A percentile compares a stretch with the other conserved stretches of the same genome.
Conservation (phyloP, 2,329 filamentous ascomycete species). For the Alternaria gaisen region DNA sequence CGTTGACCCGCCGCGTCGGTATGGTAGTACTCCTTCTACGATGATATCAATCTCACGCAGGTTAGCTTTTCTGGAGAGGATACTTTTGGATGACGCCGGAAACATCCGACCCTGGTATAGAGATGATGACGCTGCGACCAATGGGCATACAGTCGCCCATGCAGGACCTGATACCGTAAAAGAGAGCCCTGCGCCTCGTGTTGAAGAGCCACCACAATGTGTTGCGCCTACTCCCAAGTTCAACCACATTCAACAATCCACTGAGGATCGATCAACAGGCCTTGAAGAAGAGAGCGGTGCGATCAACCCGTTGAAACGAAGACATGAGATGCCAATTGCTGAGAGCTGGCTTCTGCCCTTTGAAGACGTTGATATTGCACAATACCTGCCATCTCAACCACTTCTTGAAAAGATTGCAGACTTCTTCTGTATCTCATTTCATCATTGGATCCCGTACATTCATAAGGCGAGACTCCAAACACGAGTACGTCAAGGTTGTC, state of each 20-base stretch:
- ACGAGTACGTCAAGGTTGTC: constrained; percentile 28
- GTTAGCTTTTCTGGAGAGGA: constrained; percentile 42
- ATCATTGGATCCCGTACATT: constrained; percentile 48
- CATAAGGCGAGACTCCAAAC: constrained; percentile 43
- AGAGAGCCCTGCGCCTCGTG: constrained; percentile 6
- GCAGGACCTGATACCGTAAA: not conserved
- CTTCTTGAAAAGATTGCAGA: constrained; percentile 39
- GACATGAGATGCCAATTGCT: constrained; percentile 24
- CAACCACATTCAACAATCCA: not conserved
- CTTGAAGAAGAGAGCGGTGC: not conserved
- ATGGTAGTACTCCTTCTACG: constrained; percentile 6
- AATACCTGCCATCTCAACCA: constrained; percentile 38
- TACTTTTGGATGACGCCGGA: constrained; percentile 41
- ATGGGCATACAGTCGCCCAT: not conserved
- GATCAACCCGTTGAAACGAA: constrained; percentile 37
- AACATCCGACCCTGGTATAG: constrained; percentile 34
- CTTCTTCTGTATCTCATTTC: constrained; percentile 45
- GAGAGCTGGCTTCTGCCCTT: constrained; percentile 30
- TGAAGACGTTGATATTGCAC: constrained; percentile 34
- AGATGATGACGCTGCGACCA: constrained; percentile 1
- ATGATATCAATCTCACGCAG: constrained; percentile 20
- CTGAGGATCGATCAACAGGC: not conserved
- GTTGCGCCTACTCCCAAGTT: constrained; percentile 2
- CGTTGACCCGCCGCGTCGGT: constrained; percentile 46
- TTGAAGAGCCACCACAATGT: constrained; percentile 6